A percentile compares a stretch with the other conserved stretches of the same genome.
phyloP scores from a whole-genome alignment of 2,329 filamentous ascomycete species.

The Xylariaceae sp. region DNA sequence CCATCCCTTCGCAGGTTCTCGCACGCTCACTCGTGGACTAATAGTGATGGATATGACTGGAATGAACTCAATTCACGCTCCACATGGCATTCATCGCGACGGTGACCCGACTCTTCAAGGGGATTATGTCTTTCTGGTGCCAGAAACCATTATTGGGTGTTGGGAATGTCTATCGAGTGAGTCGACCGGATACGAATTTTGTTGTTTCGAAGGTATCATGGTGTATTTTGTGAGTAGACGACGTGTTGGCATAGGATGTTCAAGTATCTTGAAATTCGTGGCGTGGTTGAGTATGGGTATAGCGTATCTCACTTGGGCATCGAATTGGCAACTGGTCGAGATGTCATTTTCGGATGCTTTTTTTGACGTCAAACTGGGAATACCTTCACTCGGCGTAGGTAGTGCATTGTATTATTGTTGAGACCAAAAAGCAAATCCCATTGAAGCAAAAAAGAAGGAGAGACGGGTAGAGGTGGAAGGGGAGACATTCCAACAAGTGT shows the following conservation, averaged over 20 bases:
- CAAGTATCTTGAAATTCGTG: not conserved
- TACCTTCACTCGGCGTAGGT: not conserved
- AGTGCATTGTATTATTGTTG: conserved; percentile 5
- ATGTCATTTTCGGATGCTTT: not conserved
- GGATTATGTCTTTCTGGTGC: conserved; percentile 1
- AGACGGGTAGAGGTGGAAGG: not conserved
- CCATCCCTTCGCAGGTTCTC: too few relatives aligned
- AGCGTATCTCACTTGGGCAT: conserved; percentile 2
- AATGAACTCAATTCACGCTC: conserved; percentile 1
- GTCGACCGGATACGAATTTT: not conserved
- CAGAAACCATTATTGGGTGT: conserved; percentile 8
- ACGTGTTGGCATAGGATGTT: not conserved
- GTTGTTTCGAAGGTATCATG: not conserved
- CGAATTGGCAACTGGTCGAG: conserved; percentile 4
- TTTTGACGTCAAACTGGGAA: not conserved
- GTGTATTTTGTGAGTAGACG: not conserved
- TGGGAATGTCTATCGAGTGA: conserved; percentile 2
- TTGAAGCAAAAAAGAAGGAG: not conserved
- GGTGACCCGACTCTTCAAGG: conserved; percentile 10
- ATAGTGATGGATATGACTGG: too few relatives aligned
- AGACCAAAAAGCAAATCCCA: not conserved
- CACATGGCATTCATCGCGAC: not conserved
- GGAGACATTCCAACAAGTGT: too few relatives aligned
- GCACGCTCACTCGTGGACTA: too few relatives aligned
- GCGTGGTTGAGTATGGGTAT: conserved; percentile 4